phyloP scores from a whole-genome alignment of 2,329 filamentous ascomycete genomes.

The Pseudocercospora pini-densiflorae region DNA sequence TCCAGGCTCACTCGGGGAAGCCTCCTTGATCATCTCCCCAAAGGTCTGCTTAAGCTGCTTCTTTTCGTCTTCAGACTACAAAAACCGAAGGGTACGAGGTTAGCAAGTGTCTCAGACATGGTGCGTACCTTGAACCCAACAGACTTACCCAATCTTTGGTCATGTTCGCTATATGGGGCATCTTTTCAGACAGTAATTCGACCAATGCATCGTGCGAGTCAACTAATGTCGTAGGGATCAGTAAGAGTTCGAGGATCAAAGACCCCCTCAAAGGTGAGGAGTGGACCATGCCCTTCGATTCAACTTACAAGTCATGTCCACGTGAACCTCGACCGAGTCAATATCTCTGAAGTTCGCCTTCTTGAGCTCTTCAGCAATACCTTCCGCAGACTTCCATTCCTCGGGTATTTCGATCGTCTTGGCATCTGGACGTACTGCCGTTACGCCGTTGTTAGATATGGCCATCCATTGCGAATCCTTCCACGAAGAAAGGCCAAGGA shows the following conservation, averaged over 20 bases:
- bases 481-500: constrained; percentile 36
- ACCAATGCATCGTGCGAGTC: constrained; percentile 20
- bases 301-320: constrained; percentile 33
- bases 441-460: constrained; percentile 27
- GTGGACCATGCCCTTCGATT: constrained; percentile 1
- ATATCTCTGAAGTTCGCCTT: constrained; percentile 38
- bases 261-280: background rate
- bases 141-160: constrained; percentile 32
- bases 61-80: constrained; percentile 32
- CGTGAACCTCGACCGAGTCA: constrained; percentile 28
- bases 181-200: constrained; percentile 26
- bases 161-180: constrained; percentile 34
- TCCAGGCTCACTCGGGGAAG: constrained; percentile 32
- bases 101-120: too few species aligned
- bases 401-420: constrained; percentile 28
- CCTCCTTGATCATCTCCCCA: constrained; percentile 27
- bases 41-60: constrained; percentile 24
- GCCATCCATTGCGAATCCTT: constrained; percentile 36
- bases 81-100: too few species aligned
- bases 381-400: constrained; percentile 31
- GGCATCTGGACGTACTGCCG: constrained; percentile 28
- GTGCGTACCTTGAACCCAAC: too few species aligned
- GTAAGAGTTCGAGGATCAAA: background rate
- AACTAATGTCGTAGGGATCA: constrained; percentile 20
- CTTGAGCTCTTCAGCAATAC: constrained; percentile 32